Conservation (phyloP, 306 rosid genomes). For the Dalbergia cochinchinensis region DNA sequence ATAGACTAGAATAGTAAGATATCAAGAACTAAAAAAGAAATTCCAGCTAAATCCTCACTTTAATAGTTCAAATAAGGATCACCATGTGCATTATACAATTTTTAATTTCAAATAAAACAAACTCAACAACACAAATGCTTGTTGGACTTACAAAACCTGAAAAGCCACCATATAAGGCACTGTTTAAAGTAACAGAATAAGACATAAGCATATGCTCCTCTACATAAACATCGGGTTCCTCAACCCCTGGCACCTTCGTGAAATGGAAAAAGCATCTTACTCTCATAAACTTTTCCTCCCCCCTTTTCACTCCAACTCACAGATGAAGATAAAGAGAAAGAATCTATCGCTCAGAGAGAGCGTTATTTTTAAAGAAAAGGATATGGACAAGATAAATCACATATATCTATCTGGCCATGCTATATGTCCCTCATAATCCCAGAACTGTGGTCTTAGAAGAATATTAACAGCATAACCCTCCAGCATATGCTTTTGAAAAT, state of each 20-base stretch:
- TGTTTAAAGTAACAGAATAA: slow-evolving; percentile 39
- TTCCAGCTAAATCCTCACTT: slow-evolving; percentile 11
- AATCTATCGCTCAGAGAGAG: slow-evolving; percentile 13
- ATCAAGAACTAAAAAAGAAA: background rate
- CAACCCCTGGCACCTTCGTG: slow-evolving; percentile 35
- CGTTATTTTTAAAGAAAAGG: background rate
- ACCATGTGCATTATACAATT: background rate
- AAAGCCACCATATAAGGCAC: slow-evolving; percentile 24
- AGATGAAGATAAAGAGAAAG: slow-evolving; percentile 28
- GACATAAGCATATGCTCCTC: slow-evolving; percentile 46
- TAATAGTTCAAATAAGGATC: background rate
- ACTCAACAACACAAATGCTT: background rate
- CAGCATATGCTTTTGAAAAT: slow-evolving; percentile 56
- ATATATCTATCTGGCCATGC: background rate
- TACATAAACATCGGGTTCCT: slow-evolving; percentile 24
- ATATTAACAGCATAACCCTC: slow-evolving; percentile 49
- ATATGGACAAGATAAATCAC: background rate
- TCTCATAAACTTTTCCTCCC: slow-evolving; percentile 29
- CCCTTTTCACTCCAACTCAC: slow-evolving; percentile 23
- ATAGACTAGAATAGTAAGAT: slow-evolving; percentile 1
- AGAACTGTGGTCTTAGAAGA: background rate
- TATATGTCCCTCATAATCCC: background rate
- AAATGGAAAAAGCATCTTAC: slow-evolving; percentile 54
- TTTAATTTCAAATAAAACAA: background rate
- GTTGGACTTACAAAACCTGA: slow-evolving; percentile 30